Conservation (phyloP, 306 rosid genomes). For the Cucurbita ficifolia region DNA sequence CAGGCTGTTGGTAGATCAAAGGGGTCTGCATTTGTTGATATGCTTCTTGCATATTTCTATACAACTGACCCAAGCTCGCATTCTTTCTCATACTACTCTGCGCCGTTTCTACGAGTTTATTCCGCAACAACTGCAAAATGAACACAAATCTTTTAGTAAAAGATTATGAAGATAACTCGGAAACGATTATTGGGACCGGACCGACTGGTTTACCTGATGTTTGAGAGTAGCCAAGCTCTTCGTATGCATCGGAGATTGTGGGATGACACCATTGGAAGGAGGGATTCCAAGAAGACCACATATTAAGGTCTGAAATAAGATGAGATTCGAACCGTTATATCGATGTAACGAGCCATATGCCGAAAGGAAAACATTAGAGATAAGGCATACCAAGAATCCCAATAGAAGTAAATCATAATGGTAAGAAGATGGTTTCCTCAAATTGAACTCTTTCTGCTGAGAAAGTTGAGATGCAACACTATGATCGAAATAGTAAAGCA, state of each 20-base stretch:
- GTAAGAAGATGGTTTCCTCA: constrained; percentile 88
- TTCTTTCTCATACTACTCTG: constrained; percentile 57
- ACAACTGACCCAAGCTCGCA: constrained; percentile 85
- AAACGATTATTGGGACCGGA: background rate
- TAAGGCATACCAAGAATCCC: constrained; percentile 57
- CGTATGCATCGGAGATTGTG: constrained; percentile 98
- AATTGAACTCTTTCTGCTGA: constrained; percentile 91
- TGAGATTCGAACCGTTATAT: background rate
- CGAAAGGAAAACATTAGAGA: background rate
- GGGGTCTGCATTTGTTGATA: constrained; percentile 97
- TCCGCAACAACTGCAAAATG: constrained; percentile 64
- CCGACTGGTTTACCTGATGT: constrained; percentile 51
- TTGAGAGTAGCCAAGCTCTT: constrained; percentile 96
- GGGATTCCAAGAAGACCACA: constrained; percentile 96
- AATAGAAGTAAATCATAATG: constrained; percentile 88
- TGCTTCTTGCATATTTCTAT: constrained; percentile 91
- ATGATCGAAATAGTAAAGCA: constrained; percentile 91
- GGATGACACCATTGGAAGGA: constrained; percentile 94
- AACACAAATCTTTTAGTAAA: background rate
- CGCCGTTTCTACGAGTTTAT: constrained; percentile 60
- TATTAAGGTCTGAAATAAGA: constrained; percentile 47
- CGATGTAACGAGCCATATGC: background rate
- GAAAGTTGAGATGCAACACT: constrained; percentile 97
- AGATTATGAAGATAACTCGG: background rate
- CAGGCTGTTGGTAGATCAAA: constrained; percentile 55